Evolutionary conservation across 257 asterid genomes (phyloP).

Genomic region (Agastache rugosa): DNA sequence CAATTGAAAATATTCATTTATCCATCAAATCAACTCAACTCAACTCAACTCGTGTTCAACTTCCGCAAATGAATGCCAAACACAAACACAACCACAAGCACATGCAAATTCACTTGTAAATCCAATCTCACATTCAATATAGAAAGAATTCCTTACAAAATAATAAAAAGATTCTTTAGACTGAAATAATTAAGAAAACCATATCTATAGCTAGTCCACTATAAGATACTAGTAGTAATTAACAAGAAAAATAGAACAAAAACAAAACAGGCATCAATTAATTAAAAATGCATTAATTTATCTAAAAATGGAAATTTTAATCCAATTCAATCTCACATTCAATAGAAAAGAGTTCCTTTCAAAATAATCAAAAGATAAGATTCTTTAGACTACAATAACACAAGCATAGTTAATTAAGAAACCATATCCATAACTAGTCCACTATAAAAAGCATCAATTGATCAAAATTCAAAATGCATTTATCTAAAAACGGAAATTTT

Average conservation of each 20-base stretch:
- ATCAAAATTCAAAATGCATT: neutral
- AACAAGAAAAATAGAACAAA: too few relatives aligned
- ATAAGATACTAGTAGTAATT: too few relatives aligned
- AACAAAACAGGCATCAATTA: too few relatives aligned
- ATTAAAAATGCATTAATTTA: too few relatives aligned
- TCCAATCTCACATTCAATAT: neutral
- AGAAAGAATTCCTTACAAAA: neutral
- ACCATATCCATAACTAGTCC: neutral
- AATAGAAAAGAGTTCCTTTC: neutral
- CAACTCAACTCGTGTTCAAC: neutral
- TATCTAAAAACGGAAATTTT: slow-evolving; percentile 28
- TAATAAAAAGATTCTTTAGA: neutral
- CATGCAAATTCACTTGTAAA: slow-evolving; percentile 3
- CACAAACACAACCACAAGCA: neutral
- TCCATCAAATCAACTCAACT: neutral
- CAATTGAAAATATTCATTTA: slow-evolving; percentile 5
- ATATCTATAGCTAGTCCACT: too few relatives aligned
- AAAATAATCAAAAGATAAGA: too few relatives aligned
- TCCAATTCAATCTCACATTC: neutral
- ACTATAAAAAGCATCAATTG: neutral
- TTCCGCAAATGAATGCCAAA: neutral
- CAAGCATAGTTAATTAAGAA: neutral
- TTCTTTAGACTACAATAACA: neutral
- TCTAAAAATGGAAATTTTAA: too few relatives aligned
- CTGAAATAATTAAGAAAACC: too few relatives aligned